Evolutionary conservation across 1,284 basidiomycete genomes (phyloP).

Genomic region (Puccinia hordei): DNA sequence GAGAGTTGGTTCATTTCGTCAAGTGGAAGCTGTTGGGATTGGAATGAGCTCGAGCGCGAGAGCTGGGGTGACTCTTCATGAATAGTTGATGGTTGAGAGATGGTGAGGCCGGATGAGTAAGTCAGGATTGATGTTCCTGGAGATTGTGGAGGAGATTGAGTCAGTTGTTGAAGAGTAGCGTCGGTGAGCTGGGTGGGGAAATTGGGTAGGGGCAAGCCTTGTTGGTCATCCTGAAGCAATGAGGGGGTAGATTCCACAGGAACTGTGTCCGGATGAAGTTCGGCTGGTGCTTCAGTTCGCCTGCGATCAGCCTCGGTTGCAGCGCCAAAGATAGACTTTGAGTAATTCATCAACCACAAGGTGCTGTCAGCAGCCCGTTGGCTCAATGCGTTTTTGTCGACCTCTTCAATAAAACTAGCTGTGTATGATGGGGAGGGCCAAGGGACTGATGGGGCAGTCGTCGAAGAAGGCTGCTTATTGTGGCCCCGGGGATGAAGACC

Average conservation of each 20-base stretch:
- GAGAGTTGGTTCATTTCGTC: not conserved
- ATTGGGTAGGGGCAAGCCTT: no score
- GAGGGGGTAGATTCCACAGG: not conserved
- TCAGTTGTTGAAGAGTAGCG: not conserved
- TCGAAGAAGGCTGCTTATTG: not conserved
- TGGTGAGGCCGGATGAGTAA: not conserved
- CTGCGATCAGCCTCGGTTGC: not conserved
- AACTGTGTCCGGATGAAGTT: not conserved
- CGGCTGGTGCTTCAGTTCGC: not conserved
- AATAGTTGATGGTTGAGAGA: not conserved
- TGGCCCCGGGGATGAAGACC: slow-evolving; percentile 23
- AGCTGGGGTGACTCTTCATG: not conserved
- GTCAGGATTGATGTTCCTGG: not conserved
- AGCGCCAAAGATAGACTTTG: not conserved
- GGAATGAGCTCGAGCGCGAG: not conserved
- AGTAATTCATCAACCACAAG: slow-evolving; percentile 27
- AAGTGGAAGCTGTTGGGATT: not conserved
- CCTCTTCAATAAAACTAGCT: slow-evolving; percentile 3
- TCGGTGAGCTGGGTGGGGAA: not conserved
- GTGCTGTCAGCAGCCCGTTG: slow-evolving; percentile 22
- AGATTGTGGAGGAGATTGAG: not conserved
- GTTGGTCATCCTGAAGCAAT: not conserved
- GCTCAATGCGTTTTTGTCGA: slow-evolving; percentile 4
- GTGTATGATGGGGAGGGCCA: not conserved
- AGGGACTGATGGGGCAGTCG: no score